phyloP scores from a whole-genome alignment of 441 rosid species.

The Melastoma candidum region DNA sequence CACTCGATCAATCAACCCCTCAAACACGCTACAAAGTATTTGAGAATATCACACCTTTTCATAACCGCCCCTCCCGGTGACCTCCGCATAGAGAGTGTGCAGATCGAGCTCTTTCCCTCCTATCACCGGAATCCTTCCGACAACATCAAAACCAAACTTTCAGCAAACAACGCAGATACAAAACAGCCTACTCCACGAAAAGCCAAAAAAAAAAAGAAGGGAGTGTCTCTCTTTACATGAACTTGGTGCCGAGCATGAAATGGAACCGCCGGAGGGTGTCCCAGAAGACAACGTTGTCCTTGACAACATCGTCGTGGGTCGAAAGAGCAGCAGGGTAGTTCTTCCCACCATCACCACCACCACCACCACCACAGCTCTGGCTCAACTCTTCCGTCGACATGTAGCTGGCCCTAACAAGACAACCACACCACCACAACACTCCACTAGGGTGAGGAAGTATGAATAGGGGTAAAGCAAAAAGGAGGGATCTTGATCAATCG shows the following conservation, averaged over 20 bases:
- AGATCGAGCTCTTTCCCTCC: constrained; percentile 94
- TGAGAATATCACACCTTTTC: constrained; percentile 48
- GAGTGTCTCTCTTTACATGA: constrained; percentile 39
- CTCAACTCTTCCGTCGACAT: constrained; percentile 36
- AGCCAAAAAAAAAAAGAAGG: neutral
- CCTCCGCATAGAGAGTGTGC: constrained; percentile 86
- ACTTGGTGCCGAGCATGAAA: constrained; percentile 66
- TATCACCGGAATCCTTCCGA: constrained; percentile 88
- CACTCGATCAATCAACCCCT: neutral
- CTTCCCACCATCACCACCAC: constrained; percentile 13
- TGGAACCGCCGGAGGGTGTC: constrained; percentile 89
- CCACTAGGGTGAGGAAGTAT: neutral
- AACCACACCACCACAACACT: neutral
- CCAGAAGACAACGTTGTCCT: constrained; percentile 51
- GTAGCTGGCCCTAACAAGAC: constrained; percentile 13
- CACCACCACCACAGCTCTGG: constrained; percentile 12
- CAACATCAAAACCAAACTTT: constrained; percentile 5
- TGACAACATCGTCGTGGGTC: constrained; percentile 44
- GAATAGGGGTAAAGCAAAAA: constrained; percentile 1
- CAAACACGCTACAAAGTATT: no score
- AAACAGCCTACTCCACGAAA: neutral
- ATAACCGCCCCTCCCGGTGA: constrained; percentile 79
- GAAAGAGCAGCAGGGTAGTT: constrained; percentile 60
- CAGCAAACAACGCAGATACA: neutral
- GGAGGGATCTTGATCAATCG: no score